Percentiles rank a stretch among this genome's conserved stretches.
Conservation (phyloP, 2,329 filamentous ascomycete genomes). For the Sarocladiaceae sp. region DNA sequence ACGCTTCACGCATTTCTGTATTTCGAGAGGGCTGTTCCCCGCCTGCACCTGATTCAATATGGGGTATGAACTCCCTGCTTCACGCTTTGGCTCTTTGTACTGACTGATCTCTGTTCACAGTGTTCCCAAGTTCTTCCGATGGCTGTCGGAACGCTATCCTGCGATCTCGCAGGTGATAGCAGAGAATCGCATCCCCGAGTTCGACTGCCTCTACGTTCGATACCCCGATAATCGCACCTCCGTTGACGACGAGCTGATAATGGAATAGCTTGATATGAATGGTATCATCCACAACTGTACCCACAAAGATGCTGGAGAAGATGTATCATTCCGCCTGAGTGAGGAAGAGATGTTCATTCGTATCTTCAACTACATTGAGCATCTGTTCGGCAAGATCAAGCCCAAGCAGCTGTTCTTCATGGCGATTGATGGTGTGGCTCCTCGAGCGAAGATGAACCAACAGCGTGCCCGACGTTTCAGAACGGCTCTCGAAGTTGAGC, state of each 20-base stretch:
- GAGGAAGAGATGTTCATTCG: slow-evolving; percentile 99
- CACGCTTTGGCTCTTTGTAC: too few species aligned
- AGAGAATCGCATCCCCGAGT: slow-evolving; percentile 98
- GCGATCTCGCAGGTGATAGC: slow-evolving; percentile 97
- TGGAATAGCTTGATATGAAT: slow-evolving; percentile 81
- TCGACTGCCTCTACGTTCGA: slow-evolving; percentile 87
- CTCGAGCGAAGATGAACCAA: slow-evolving; percentile 99
- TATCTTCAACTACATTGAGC: slow-evolving; percentile 99
- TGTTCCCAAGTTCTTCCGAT: slow-evolving; percentile 92
- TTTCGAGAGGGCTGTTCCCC: slow-evolving; percentile 3
- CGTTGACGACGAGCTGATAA: slow-evolving; percentile 28
- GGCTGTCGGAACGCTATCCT: slow-evolving; percentile 98
- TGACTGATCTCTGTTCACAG: slow-evolving; percentile 27
- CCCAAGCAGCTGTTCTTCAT: slow-evolving; percentile 99
- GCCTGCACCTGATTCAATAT: slow-evolving; percentile 7
- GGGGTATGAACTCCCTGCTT: too few species aligned
- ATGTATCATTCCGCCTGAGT: slow-evolving; percentile 84
- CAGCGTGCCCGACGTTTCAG: slow-evolving; percentile 93
- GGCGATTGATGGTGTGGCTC: slow-evolving; percentile 97
- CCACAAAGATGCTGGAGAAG: slow-evolving; percentile 85
- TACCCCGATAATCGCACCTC: slow-evolving; percentile 14
- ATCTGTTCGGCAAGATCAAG: slow-evolving; percentile 97
- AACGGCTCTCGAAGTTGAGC: slow-evolving; percentile 86
- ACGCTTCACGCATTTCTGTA: too few species aligned
- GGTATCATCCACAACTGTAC: slow-evolving; percentile 99